Evolutionary conservation across 192 early-diverging fungal species (phyloP).

Genomic region (Piromyces finnis): DNA sequence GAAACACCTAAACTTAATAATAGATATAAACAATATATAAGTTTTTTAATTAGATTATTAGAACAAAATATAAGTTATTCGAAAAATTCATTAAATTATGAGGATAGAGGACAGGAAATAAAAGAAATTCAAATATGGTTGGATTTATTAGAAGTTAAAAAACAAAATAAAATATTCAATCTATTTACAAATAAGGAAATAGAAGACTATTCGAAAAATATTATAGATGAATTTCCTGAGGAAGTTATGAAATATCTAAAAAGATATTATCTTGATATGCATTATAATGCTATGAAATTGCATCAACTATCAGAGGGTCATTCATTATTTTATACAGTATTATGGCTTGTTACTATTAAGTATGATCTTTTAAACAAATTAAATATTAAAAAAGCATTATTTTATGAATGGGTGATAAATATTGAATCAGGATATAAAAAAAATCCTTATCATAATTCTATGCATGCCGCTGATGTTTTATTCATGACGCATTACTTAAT

Average conservation of each 20-base stretch:
- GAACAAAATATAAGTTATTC: neutral
- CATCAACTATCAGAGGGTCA: neutral
- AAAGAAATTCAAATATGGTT: neutral
- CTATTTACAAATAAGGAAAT: neutral
- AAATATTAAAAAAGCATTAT: neutral
- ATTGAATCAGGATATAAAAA: neutral
- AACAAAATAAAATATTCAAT: neutral
- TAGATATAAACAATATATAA: neutral
- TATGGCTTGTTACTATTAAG: neutral
- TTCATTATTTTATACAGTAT: neutral
- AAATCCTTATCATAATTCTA: neutral
- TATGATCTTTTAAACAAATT: neutral
- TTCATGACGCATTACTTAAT: neutral
- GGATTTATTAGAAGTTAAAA: neutral
- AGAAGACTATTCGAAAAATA: neutral
- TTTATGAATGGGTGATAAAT: neutral
- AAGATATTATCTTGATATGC: neutral
- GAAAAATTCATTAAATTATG: neutral
- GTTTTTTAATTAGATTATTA: neutral
- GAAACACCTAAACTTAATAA: neutral
- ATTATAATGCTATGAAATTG: neutral
- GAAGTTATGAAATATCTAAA: neutral
- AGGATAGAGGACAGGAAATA: neutral
- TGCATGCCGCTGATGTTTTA: neutral
- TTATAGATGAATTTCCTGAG: neutral